Evolutionary conservation across 176 grass and related monocot species (phyloP).

Genomic region (Thinopyrum elongatum): DNA sequence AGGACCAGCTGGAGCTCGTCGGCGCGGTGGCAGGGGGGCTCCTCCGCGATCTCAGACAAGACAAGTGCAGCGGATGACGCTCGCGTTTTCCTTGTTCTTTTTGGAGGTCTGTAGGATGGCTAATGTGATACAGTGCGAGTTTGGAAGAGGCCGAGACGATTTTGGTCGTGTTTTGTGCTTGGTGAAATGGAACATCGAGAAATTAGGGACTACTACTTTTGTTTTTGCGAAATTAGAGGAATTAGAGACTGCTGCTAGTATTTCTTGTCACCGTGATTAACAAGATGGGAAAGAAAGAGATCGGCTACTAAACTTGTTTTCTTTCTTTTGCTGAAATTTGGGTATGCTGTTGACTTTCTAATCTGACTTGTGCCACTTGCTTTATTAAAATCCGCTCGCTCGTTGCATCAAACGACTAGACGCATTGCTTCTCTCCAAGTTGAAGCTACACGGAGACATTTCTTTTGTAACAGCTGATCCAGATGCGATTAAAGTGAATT

Average conservation of each 20-base stretch:
- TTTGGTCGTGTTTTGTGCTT: background rate
- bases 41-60: background rate
- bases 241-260: too few species aligned
- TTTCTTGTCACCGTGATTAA: too few species aligned
- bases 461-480: background rate
- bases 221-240: background rate
- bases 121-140: background rate
- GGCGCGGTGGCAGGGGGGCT: constrained; percentile 6
- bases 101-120: background rate
- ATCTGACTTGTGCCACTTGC: background rate
- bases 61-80: background rate
- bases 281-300: too few species aligned
- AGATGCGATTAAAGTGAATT: background rate
- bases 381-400: background rate
- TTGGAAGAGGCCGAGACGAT: background rate
- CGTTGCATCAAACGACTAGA: background rate
- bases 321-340: background rate
- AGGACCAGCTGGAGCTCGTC: constrained; percentile 75
- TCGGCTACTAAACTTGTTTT: background rate
- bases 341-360: background rate
- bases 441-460: background rate
- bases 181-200: background rate
- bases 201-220: background rate
- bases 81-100: background rate
- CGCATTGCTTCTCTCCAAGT: background rate